Evolutionary conservation across 179 eudicot species (phyloP).

Genomic region (Heliamphora pulchella): DNA sequence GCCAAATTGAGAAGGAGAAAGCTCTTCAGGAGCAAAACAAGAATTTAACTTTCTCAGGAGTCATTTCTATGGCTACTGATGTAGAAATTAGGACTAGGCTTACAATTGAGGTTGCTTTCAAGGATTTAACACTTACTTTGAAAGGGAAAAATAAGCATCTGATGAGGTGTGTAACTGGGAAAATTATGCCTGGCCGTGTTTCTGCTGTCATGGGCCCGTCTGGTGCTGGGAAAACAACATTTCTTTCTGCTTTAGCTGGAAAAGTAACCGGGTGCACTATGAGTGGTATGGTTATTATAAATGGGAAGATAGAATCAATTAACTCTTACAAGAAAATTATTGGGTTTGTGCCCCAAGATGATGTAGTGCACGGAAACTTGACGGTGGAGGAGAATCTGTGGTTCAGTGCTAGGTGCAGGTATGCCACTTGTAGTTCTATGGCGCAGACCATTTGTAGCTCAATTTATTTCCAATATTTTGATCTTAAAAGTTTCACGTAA

Average conservation of each 20-base stretch:
- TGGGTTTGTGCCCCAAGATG: constrained; percentile 90
- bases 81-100: constrained; percentile 47
- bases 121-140: constrained; percentile 67
- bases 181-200: constrained; percentile 65
- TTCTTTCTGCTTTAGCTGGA: constrained; percentile 76
- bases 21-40: constrained; percentile 62
- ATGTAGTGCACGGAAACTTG: constrained; percentile 78
- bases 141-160: constrained; percentile 71
- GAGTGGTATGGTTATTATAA: constrained; percentile 57
- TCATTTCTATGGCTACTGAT: constrained; percentile 58
- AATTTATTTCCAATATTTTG: constrained; percentile 1
- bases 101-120: constrained; percentile 62
- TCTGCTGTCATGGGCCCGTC: constrained; percentile 96
- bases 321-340: constrained; percentile 67
- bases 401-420: constrained; percentile 93
- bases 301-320: constrained; percentile 71
- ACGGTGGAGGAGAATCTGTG: constrained; percentile 87
- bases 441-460: constrained; percentile 7
- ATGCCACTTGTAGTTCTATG: constrained; percentile 14
- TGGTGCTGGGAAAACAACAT: constrained; percentile 89
- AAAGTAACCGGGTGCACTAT: constrained; percentile 70
- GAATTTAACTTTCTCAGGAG: constrained; percentile 65
- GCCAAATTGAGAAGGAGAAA: constrained; percentile 82
- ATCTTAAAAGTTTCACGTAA: neutral
- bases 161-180: constrained; percentile 70